Percentiles rank a stretch among this genome's conserved stretches.
Conservation (phyloP, 1,139 yeast genomes). For the Candida sp. region DNA sequence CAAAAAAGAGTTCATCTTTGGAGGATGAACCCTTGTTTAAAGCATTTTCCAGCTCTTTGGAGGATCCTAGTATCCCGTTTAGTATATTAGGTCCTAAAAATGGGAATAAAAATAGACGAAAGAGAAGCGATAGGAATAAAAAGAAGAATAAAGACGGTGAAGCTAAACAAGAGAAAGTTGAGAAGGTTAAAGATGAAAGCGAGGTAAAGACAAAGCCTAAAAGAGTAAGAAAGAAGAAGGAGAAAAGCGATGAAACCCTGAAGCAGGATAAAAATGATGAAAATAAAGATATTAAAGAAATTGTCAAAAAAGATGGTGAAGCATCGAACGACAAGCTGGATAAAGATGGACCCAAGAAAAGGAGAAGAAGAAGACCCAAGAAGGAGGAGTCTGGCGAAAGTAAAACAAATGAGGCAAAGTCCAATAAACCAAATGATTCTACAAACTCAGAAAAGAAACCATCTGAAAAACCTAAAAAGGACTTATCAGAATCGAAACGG, state of each 20-base stretch:
- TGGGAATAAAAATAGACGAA: not conserved
- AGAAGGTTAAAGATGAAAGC: not conserved
- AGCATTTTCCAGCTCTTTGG: not conserved
- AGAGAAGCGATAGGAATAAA: not conserved
- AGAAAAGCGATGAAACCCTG: not conserved
- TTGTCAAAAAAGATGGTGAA: not conserved
- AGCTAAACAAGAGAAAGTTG: not conserved
- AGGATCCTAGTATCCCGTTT: not conserved
- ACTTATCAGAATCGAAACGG: not conserved
- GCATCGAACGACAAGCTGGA: not conserved
- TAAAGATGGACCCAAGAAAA: not conserved
- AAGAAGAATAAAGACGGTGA: not conserved
- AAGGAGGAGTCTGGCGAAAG: not conserved
- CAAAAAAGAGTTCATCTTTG: not conserved
- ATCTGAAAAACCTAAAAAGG: not conserved
- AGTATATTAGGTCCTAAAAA: not conserved
- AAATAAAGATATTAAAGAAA: not conserved
- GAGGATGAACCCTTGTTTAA: conserved; percentile 1
- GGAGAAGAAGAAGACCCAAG: not conserved
- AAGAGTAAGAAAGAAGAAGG: not conserved
- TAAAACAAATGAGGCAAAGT: not conserved
- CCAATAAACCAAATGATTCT: not conserved
- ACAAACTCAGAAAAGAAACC: not conserved
- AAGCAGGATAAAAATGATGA: not conserved
- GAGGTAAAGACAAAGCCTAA: not conserved